These are phyloP conservation scores for Olyra latifolia DNA, from an alignment of 176 grass and related monocot species.

Conservation along the genomic window DNA sequence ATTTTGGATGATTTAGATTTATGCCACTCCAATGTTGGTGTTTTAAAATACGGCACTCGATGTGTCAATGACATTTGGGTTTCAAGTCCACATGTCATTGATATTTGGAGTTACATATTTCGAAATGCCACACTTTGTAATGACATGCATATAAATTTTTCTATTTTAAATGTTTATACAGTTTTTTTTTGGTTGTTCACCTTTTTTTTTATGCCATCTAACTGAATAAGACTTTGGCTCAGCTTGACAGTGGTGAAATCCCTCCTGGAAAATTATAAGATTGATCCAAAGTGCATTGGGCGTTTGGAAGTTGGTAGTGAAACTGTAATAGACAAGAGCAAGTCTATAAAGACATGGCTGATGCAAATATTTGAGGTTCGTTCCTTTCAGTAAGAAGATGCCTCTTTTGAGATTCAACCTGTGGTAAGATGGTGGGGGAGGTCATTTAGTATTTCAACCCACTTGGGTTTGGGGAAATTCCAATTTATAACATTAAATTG, in stretches of 20 bases:
- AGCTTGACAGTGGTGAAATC: slow-evolving; percentile 90
- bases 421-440: too few species aligned
- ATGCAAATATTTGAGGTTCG: slow-evolving; percentile 99
- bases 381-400: slow-evolving; percentile 9
- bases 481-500: too few species aligned
- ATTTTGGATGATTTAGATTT: too few species aligned
- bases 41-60: too few species aligned
- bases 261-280: slow-evolving; percentile 78
- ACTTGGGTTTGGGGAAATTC: too few species aligned
- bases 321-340: slow-evolving; percentile 99
- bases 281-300: slow-evolving; percentile 82
- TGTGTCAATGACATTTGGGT: too few species aligned
- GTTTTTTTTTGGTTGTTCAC: background rate
- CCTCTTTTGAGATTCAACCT: background rate
- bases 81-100: too few species aligned
- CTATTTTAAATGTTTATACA: background rate
- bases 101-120: too few species aligned
- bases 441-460: too few species aligned
- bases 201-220: background rate
- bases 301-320: slow-evolving; percentile 97
- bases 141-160: too few species aligned
- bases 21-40: too few species aligned
- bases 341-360: slow-evolving; percentile 98
- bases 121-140: too few species aligned
- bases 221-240: slow-evolving; percentile 30